Conservation (phyloP, 2,329 filamentous ascomycete genomes). For the Penicillium sp. region DNA sequence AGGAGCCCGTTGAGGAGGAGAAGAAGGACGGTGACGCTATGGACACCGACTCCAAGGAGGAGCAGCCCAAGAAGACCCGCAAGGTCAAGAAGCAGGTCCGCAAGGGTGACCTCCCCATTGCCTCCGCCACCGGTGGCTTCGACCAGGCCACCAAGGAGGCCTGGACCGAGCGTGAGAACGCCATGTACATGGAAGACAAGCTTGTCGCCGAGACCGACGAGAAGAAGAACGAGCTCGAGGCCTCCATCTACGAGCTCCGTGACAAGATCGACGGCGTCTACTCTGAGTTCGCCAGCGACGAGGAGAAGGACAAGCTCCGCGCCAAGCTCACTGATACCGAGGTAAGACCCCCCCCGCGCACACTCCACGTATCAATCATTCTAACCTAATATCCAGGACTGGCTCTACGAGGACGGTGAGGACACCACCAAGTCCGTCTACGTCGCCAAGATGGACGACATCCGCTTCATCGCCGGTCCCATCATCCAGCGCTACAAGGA, state of each 20-base stretch:
- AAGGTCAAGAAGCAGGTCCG: conserved; percentile 99
- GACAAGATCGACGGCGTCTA: conserved; percentile 94
- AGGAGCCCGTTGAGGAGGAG: conserved; percentile 81
- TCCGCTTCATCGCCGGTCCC: conserved; percentile 84
- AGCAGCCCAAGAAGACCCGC: conserved; percentile 77
- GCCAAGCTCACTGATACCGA: conserved; percentile 80
- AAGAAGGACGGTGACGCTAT: conserved; percentile 71
- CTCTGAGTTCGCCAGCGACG: conserved; percentile 82
- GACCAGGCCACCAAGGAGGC: conserved; percentile 67
- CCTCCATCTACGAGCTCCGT: conserved; percentile 94
- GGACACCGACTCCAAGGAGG: conserved; percentile 74
- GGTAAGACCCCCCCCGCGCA: conserved; percentile 68
- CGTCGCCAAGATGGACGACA: conserved; percentile 92
- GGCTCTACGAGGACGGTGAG: conserved; percentile 96
- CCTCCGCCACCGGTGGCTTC: conserved; percentile 77
- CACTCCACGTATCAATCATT: conserved; percentile 16
- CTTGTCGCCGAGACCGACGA: conserved; percentile 96
- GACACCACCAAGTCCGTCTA: conserved; percentile 94
- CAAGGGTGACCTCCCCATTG: conserved; percentile 91
- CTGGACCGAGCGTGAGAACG: conserved; percentile 77
- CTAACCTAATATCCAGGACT: conserved; percentile 65
- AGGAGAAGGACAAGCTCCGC: conserved; percentile 86
- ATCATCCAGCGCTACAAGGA: conserved; percentile 95
- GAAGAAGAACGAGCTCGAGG: conserved; percentile 99
- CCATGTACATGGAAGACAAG: conserved; percentile 98